Conservation (phyloP, 495 filamentous ascomycete genomes). For the Penicillium samsonianum region DNA sequence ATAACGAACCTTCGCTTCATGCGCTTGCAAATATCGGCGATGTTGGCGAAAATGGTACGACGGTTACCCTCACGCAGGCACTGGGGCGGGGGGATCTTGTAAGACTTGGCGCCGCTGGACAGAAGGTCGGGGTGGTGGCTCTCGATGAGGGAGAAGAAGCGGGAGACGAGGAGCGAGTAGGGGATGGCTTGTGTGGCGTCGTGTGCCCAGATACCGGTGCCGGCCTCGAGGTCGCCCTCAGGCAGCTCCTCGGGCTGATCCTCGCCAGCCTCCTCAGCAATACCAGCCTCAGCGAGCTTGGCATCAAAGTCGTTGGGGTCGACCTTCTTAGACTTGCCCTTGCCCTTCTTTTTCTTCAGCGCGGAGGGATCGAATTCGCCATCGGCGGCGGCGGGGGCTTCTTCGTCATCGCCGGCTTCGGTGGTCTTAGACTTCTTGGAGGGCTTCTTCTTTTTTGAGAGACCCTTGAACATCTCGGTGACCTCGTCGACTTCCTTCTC, state of each 20-base stretch:
- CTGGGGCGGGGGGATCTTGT: conserved; percentile 99
- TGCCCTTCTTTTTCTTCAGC: conserved; percentile 89
- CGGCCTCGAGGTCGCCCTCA: conserved; percentile 80
- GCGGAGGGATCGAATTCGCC: conserved; percentile 71
- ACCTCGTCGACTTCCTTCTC: conserved; percentile 72
- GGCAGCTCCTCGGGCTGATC: conserved; percentile 53
- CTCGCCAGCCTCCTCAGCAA: conserved; percentile 51
- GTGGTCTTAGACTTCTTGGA: conserved; percentile 63
- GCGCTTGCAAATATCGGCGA: conserved; percentile 84
- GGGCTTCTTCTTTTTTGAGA: conserved; percentile 84
- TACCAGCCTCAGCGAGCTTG: conserved; percentile 73
- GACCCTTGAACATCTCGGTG: conserved; percentile 73
- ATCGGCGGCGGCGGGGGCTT: conserved; percentile 61
- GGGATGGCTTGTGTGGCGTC: conserved; percentile 71
- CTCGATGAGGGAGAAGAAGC: conserved; percentile 91
- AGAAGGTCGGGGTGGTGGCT: conserved; percentile 93
- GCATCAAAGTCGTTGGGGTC: conserved; percentile 78
- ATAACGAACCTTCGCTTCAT: conserved; percentile 70
- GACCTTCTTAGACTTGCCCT: conserved; percentile 59
- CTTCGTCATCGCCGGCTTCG: conserved; percentile 56
- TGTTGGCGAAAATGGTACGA: conserved; percentile 99
- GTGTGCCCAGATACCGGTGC: conserved; percentile 93
- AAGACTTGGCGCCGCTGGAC: conserved; percentile 82
- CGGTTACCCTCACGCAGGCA: conserved; percentile 99
- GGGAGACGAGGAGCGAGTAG: conserved; percentile 79